phyloP scores from a whole-genome alignment of 2,329 filamentous ascomycete genomes.

The Colletotrichum coccodes region DNA sequence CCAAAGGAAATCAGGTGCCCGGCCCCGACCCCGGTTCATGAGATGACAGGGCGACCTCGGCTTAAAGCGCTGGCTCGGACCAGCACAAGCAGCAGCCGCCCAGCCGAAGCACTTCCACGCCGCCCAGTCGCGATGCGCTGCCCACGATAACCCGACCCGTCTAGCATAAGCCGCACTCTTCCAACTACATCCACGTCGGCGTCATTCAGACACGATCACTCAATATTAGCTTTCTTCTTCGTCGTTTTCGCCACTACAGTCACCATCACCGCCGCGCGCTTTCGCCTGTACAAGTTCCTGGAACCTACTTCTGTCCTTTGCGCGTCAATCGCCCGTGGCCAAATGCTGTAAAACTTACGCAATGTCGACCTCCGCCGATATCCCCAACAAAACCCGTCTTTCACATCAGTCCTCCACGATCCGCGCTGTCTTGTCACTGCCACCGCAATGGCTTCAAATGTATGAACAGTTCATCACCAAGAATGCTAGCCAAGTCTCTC shows the following conservation, averaged over 20 bases:
- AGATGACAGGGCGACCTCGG: conserved; percentile 15
- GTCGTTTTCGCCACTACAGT: background rate
- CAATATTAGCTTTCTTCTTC: background rate
- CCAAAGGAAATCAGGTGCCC: background rate
- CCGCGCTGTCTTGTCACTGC: conserved; percentile 59
- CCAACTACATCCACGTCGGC: background rate
- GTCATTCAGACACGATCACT: background rate
- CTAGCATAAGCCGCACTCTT: background rate
- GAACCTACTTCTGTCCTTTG: background rate
- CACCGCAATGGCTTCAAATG: conserved; percentile 73
- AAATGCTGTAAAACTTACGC: conserved; percentile 7
- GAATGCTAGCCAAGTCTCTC: conserved; percentile 91
- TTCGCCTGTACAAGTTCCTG: background rate
- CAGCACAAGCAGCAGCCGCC: background rate
- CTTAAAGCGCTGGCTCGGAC: background rate
- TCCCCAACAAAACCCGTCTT: conserved; percentile 29
- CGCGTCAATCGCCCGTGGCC: background rate
- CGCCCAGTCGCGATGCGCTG: conserved; percentile 24
- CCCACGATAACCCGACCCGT: background rate
- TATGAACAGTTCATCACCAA: conserved; percentile 94
- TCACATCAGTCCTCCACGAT: conserved; percentile 26
- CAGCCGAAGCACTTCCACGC: background rate
- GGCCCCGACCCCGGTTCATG: background rate
- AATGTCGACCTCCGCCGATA: conserved; percentile 33
- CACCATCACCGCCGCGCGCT: background rate